phyloP scores from a whole-genome alignment of 2,329 filamentous ascomycete genomes.

The Lecanosticta acicola region DNA sequence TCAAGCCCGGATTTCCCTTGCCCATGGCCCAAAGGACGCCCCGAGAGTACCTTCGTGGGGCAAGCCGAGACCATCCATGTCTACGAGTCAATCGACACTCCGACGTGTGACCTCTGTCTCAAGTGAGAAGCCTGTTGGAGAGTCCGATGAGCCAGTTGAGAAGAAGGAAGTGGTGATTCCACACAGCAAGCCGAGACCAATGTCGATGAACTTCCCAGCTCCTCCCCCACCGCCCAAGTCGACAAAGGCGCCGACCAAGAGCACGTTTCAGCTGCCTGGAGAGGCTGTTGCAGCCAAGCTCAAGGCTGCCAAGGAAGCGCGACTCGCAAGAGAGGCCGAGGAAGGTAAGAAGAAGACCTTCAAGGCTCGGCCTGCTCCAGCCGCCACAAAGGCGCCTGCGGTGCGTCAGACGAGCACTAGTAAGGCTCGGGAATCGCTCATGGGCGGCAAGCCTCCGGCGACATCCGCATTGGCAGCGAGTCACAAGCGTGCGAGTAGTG shows the following conservation, averaged over 20 bases:
- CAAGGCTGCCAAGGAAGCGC: conserved; percentile 47
- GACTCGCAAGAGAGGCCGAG: conserved; percentile 40
- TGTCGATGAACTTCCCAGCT: conserved; percentile 44
- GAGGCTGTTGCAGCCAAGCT: conserved; percentile 50
- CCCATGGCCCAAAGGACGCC: conserved; percentile 24
- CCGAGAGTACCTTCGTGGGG: conserved; percentile 15
- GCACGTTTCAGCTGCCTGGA: conserved; percentile 49
- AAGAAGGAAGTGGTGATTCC: conserved; percentile 30
- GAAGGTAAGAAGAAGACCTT: conserved; percentile 36
- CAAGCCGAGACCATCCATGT: conserved; percentile 19
- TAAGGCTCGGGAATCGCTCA: conserved; percentile 39
- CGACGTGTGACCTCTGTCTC: conserved; percentile 16
- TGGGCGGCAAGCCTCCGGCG: conserved; percentile 18
- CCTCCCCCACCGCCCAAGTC: conserved; percentile 46
- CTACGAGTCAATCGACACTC: conserved; percentile 14
- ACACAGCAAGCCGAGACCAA: conserved; percentile 42
- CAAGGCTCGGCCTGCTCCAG: conserved; percentile 44
- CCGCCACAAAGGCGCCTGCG: conserved; percentile 22
- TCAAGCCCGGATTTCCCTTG: conserved; percentile 28
- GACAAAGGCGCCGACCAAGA: conserved; percentile 44
- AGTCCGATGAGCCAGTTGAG: conserved; percentile 7
- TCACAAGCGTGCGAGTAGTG: conserved; percentile 23
- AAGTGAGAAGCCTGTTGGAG: conserved; percentile 11
- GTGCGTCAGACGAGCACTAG: conserved; percentile 45
- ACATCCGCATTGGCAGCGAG: background rate